Conservation (phyloP, 495 filamentous ascomycete species). For the Echria macrotheca region DNA sequence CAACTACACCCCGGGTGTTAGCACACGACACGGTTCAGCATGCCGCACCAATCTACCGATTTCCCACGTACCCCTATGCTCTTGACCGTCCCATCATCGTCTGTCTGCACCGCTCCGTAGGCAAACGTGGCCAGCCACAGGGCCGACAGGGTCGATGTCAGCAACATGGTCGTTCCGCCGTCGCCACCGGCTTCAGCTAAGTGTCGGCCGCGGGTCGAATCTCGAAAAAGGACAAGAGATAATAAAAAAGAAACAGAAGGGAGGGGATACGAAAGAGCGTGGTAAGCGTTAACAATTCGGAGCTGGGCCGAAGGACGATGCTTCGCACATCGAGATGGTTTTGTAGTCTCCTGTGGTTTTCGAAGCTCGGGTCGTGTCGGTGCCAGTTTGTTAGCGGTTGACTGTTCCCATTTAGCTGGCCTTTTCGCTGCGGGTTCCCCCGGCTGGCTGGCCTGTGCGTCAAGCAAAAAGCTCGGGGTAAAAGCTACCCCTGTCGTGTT, state of each 20-base stretch:
- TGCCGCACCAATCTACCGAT: too few species aligned
- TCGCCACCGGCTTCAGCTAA: neutral
- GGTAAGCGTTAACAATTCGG: neutral
- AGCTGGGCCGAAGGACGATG: slow-evolving; percentile 5
- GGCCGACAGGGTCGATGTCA: slow-evolving; percentile 44
- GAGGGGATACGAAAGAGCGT: slow-evolving; percentile 18
- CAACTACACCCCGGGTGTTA: slow-evolving; percentile 50
- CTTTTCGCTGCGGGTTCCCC: slow-evolving; percentile 23
- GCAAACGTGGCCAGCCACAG: slow-evolving; percentile 51
- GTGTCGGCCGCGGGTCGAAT: neutral
- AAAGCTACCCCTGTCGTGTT: slow-evolving; percentile 6
- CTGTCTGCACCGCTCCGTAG: slow-evolving; percentile 36
- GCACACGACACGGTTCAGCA: too few species aligned
- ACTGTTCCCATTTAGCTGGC: slow-evolving; percentile 27
- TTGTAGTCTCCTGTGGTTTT: too few species aligned
- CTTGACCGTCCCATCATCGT: slow-evolving; percentile 46
- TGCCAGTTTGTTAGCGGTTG: neutral
- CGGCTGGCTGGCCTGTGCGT: slow-evolving; percentile 15
- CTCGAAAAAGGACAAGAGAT: neutral
- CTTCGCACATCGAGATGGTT: slow-evolving; percentile 5
- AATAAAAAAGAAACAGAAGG: slow-evolving; percentile 10
- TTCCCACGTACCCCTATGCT: slow-evolving; percentile 55
- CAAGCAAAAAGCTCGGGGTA: slow-evolving; percentile 13
- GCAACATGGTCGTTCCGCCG: slow-evolving; percentile 37
- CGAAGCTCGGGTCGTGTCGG: too few species aligned